Conservation (phyloP, 2,329 filamentous ascomycete genomes). For the Cladorrhinum sp. region DNA sequence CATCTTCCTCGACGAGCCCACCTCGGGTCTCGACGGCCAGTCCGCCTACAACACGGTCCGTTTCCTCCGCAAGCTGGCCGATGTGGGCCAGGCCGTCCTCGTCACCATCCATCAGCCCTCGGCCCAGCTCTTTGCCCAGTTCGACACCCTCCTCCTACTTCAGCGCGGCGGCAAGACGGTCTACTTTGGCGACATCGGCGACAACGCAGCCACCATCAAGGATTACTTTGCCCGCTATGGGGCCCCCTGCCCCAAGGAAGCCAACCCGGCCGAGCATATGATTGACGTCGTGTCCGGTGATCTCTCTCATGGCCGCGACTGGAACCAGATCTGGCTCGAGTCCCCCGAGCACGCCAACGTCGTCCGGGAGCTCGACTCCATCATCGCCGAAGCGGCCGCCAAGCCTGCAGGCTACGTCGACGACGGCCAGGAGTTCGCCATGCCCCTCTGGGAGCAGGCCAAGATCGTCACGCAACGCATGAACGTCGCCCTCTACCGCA, state of each 20-base stretch:
- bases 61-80: slow-evolving; percentile 64
- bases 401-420: slow-evolving; percentile 40
- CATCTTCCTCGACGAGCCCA: slow-evolving; percentile 62
- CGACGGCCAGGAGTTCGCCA: slow-evolving; percentile 68
- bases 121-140: slow-evolving; percentile 62
- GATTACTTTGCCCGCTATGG: slow-evolving; percentile 67
- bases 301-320: slow-evolving; percentile 43
- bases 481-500: slow-evolving; percentile 62
- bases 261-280: slow-evolving; percentile 77
- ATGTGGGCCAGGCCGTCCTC: slow-evolving; percentile 64
- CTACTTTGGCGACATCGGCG: slow-evolving; percentile 63
- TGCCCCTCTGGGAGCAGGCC: slow-evolving; percentile 61
- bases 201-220: slow-evolving; percentile 49
- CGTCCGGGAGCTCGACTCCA: slow-evolving; percentile 61
- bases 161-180: slow-evolving; percentile 63
- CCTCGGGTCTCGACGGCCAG: slow-evolving; percentile 64
- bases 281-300: slow-evolving; percentile 56
- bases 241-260: slow-evolving; percentile 57
- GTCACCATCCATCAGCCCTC: slow-evolving; percentile 71
- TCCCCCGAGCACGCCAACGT: slow-evolving; percentile 42
- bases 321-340: slow-evolving; percentile 36
- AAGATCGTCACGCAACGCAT: slow-evolving; percentile 62
- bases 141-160: slow-evolving; percentile 63
- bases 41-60: slow-evolving; percentile 64
- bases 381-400: slow-evolving; percentile 54